Base-by-base conservation (phyloP, 257 asterid genomes). In the Orobanche coerulescens region DNA sequence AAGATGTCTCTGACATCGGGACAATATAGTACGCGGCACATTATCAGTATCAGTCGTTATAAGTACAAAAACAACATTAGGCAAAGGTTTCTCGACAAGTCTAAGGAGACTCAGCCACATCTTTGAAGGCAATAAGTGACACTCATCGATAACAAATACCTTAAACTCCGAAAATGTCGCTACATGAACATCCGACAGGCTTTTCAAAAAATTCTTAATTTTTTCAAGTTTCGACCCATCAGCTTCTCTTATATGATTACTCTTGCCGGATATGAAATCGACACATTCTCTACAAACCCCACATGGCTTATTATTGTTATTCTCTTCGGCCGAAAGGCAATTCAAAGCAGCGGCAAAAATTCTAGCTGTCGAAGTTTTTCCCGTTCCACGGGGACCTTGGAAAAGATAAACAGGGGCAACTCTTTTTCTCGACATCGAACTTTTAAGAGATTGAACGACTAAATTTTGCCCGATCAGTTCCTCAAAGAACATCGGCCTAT, bases 381-480 rank as follows among this genome's bases (percentile, higher is more conserved):
- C 99, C 2, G 94, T 93, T 52, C 99, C 99, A 16, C 96, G 97
- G 5, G 96, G 97, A 66, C 99, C 99, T 62, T 89, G 97, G 73
- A 93, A 83, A 56, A 93, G 94, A 75, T 86, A 90, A 67, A 89
- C 81, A 0, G 97, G 95, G 61, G 94, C 84, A 67, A 87, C 81
- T 68, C 90, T 75, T 61, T 86, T 74, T 58, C 83, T 82, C 28
- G 92, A 79, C 71, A 93, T 64, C 0, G 87, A 86, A 71, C 65
- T 83, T 49, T 37, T 71, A 33, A 93, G 85, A 61, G 97, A 93
- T 62, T 93, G 95, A 52, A 83, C 84, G 18, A 85, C 92, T 64
- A 85, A 75, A 53, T 83, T 83, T 76, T 93, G 99, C 33, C 99
- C 99, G 39, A 90, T 68, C 71, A 93, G 20, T 65, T 90, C 97